Evolutionary conservation across 106 monocot species (phyloP).

Genomic region (Acanthochlamys bracteata): DNA sequence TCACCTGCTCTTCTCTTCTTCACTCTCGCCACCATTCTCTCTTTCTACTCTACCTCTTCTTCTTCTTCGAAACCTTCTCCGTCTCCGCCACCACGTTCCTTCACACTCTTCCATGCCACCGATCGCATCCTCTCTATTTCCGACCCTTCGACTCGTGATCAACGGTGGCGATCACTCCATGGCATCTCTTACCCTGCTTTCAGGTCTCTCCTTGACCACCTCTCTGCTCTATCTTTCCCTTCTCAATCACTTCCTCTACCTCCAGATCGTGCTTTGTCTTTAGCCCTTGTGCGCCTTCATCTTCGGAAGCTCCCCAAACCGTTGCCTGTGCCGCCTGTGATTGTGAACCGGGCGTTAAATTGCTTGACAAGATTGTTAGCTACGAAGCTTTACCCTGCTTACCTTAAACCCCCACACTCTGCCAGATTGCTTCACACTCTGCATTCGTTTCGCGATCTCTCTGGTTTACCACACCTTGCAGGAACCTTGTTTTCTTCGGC

Average conservation of each 20-base stretch:
- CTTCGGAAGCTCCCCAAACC: not conserved
- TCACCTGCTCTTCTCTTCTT: conserved; percentile 3
- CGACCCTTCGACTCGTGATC: not conserved
- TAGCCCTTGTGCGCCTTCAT: not conserved
- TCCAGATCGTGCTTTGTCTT: not conserved
- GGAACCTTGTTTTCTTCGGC: not conserved
- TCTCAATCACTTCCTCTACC: not conserved
- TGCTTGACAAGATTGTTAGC: not conserved
- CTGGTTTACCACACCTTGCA: not conserved
- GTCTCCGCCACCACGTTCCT: not conserved
- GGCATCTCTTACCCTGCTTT: not conserved
- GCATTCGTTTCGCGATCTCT: not conserved
- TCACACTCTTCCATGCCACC: not conserved
- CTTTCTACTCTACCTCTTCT: too few species aligned
- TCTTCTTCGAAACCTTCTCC: too few species aligned
- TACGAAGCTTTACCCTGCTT: not conserved
- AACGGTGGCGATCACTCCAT: not conserved
- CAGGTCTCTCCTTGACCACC: conserved; percentile 2
- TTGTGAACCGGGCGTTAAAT: not conserved
- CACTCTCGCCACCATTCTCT: conserved; percentile 5
- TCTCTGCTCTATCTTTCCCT: not conserved
- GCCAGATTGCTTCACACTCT: not conserved
- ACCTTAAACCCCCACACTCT: not conserved
- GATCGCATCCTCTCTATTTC: not conserved
- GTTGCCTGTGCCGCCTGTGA: not conserved